Conservation (phyloP, 495 filamentous ascomycete species). For the Usnea hakonensis region DNA sequence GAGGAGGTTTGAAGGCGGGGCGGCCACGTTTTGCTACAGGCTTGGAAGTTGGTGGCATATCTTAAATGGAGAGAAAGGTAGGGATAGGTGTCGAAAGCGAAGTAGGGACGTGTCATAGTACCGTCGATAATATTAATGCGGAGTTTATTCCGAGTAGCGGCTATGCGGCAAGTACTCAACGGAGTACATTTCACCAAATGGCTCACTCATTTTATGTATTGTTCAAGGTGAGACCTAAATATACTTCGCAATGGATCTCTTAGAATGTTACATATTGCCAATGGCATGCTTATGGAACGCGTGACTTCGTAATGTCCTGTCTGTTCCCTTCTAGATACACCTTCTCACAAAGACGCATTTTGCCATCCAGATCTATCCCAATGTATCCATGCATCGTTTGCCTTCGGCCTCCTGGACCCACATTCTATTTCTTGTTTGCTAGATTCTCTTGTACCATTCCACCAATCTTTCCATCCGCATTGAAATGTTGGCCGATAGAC, state of each 20-base stretch:
- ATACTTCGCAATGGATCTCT: no score
- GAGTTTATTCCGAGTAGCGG: no score
- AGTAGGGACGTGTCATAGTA: not conserved
- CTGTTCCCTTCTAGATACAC: not conserved
- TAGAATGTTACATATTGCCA: no score
- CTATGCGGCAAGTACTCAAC: no score
- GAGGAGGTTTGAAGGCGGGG: conserved; percentile 47
- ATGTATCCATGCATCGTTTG: not conserved
- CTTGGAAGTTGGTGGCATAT: conserved; percentile 17
- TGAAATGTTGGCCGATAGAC: conserved; percentile 30
- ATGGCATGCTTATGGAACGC: no score
- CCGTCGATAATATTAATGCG: not conserved
- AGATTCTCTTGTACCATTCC: conserved; percentile 39
- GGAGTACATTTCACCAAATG: no score
- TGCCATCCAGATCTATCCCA: not conserved
- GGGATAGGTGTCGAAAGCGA: not conserved
- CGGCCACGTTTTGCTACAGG: conserved; percentile 36
- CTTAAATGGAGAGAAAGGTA: conserved; percentile 18
- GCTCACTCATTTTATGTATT: no score
- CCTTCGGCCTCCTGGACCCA: not conserved
- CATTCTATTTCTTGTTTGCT: conserved; percentile 30
- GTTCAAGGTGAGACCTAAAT: no score
- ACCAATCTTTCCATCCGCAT: conserved; percentile 32
- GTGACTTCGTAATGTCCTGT: not conserved
- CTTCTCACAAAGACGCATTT: not conserved